Base-by-base conservation (phyloP, 2,329 filamentous ascomycete species). In the Fusarium euwallaceae region DNA sequence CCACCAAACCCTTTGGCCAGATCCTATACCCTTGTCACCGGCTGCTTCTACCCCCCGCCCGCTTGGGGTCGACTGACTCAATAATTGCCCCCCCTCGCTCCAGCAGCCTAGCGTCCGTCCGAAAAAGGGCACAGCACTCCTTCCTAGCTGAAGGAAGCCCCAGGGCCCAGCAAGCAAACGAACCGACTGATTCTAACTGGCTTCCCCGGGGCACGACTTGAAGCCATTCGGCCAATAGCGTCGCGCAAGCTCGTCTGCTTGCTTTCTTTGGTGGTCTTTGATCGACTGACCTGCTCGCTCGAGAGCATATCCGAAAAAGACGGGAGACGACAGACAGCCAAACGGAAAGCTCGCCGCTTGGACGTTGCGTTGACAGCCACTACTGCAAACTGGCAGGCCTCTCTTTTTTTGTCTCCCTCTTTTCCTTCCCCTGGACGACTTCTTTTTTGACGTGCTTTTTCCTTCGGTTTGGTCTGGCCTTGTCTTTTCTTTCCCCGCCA, bases 31-130 rank as follows among this genome's bases (percentile, higher is more conserved):
- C 67, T 70, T 32, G 61, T 45, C 60, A 39, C 27, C 59, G 43
- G 58, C 66, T 60, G 48, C 53, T 51, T 68, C 32, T 32, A 66
- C 43, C 75, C 59, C 66, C 66, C 58, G 62, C 48, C 60, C 67
- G 62, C 71, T 67, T 69, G 62, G 51, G 70, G 61, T 75, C 68
- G 65, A 78, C 72, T 77, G 76, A 75, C 76, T 75, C 76, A 67
- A 76, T 64, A 67, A 69, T 70, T 72, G 48, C 61, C 27, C 62
- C 62, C 61, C 64, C 58, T 64, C 69, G 74, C 53, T 56, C 63
- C 63, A 74, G 29, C 14, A 63, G 39, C 66, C 72, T 74, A 75
- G 72, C 69, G 69, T 56, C 32, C 16, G 45, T 29, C 48, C 27
- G 27, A 32, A 34, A 62, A 74, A 67, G 66, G 67, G 22, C 64